Evolutionary conservation across 345 rosid genomes (phyloP).

Genomic region (Brassica incana): DNA sequence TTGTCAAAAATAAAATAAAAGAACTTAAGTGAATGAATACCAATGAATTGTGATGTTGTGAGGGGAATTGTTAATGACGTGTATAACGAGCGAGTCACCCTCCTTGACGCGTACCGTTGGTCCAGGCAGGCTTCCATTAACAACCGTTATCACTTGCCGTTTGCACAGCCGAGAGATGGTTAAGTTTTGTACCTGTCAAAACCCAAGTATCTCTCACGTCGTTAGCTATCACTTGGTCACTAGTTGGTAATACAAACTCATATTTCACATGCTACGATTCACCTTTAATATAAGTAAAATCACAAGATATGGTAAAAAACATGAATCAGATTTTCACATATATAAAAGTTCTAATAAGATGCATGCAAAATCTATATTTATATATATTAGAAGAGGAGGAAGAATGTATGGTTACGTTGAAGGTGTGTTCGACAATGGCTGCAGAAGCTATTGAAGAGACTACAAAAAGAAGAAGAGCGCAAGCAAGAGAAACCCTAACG

Average conservation of each 20-base stretch:
- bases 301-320: neutral
- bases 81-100: slow-evolving; percentile 77
- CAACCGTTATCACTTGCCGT: slow-evolving; percentile 62
- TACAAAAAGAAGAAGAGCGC: slow-evolving; percentile 39
- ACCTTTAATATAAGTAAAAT: neutral
- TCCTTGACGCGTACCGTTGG: slow-evolving; percentile 61
- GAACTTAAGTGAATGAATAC: slow-evolving; percentile 42
- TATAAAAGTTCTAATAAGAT: neutral
- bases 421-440: slow-evolving; percentile 69
- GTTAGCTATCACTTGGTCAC: slow-evolving; percentile 11
- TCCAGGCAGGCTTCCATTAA: slow-evolving; percentile 79
- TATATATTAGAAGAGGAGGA: neutral
- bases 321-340: neutral
- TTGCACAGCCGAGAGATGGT: slow-evolving; percentile 57
- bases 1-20: neutral
- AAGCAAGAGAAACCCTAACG: slow-evolving; percentile 39
- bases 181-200: slow-evolving; percentile 66
- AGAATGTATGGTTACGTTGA: slow-evolving; percentile 49
- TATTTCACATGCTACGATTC: neutral
- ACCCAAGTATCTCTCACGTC: slow-evolving; percentile 19
- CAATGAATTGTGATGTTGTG: slow-evolving; percentile 86
- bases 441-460: slow-evolving; percentile 59
- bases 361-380: neutral
- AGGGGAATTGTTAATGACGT: slow-evolving; percentile 76
- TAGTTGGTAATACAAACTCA: neutral